phyloP scores from a whole-genome alignment of 768 basidiomycete species.

The Rhodotorula sphaerocarpa region DNA sequence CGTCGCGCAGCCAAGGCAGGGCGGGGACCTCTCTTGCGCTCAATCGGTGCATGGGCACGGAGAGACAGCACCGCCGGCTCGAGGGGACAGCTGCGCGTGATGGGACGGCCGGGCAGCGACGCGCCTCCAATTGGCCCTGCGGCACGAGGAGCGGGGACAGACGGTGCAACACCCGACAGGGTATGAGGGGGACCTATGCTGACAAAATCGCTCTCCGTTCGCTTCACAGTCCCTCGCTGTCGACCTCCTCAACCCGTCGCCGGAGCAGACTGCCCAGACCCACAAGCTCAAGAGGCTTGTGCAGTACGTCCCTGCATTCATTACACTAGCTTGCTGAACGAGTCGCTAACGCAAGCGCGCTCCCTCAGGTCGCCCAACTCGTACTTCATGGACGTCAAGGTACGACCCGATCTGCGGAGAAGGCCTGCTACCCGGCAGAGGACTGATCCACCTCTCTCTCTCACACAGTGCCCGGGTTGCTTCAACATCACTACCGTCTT shows the following conservation, averaged over 20 bases:
- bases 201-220: no score
- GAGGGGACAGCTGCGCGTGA: no score
- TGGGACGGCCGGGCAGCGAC: no score
- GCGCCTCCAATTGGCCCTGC: no score
- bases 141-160: no score
- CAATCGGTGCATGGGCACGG: no score
- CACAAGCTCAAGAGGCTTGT: constrained; percentile 99
- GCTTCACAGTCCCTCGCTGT: constrained; percentile 82
- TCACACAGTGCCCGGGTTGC: constrained; percentile 56
- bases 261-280: constrained; percentile 72
- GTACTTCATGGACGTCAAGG: constrained; percentile 99
- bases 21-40: no score
- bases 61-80: no score
- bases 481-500: constrained; percentile 94
- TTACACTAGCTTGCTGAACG: background rate
- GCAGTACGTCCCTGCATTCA: constrained; percentile 50
- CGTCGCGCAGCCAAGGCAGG: no score
- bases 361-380: constrained; percentile 64
- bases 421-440: background rate
- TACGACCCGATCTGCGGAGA: constrained; percentile 39
- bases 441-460: background rate
- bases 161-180: no score
- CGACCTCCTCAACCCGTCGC: constrained; percentile 93
- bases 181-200: no score
- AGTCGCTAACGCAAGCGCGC: background rate